These are phyloP conservation scores for Juglanconis oblonga DNA, from an alignment of 2,329 filamentous ascomycete genomes.

Conservation along the genomic window DNA sequence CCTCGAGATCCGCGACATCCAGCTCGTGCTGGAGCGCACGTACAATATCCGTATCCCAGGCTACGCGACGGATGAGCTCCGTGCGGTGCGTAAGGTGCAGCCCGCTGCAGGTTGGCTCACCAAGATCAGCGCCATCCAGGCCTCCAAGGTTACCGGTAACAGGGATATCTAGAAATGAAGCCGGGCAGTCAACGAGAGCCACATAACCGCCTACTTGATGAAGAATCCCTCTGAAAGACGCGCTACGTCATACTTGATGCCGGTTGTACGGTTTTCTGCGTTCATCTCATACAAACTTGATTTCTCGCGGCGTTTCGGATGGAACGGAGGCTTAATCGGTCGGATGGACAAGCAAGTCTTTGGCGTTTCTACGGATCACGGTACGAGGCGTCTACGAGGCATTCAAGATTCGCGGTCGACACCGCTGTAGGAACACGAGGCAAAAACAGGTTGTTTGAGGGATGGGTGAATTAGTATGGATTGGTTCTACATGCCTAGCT, in stretches of 20 bases:
- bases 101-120: constrained; percentile 86
- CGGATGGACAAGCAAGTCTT: neutral
- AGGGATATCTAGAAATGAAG: constrained; percentile 41
- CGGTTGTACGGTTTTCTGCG: neutral
- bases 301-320: neutral
- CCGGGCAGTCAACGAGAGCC: no score
- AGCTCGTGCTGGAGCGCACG: constrained; percentile 77
- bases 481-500: neutral
- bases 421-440: neutral
- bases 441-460: neutral
- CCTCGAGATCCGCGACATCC: constrained; percentile 83
- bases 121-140: constrained; percentile 96
- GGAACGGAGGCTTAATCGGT: neutral
- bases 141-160: constrained; percentile 76
- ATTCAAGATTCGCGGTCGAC: neutral
- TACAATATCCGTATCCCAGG: constrained; percentile 93
- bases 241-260: neutral
- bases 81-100: constrained; percentile 90
- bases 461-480: neutral
- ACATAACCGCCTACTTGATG: neutral
- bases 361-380: neutral
- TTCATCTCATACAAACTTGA: neutral
- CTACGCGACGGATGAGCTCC: constrained; percentile 89
- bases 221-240: neutral
- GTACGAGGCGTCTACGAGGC: neutral